Evolutionary conservation across 208 protist genomes (phyloP), one percentile per base, ranked within the genome.

Genomic region (Acanthamoeba rhysodes): DNA sequence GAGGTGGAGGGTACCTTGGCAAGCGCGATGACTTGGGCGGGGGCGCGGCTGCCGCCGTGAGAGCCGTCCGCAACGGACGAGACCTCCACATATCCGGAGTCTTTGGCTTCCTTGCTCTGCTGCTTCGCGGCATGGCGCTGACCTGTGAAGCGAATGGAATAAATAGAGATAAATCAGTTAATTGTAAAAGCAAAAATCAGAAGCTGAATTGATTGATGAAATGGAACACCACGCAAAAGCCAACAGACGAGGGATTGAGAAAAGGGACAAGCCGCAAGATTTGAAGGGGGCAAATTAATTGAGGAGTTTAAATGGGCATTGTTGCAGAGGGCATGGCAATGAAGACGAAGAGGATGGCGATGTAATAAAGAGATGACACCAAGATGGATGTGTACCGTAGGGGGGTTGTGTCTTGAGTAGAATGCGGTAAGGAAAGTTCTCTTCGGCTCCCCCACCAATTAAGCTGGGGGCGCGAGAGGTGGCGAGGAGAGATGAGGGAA

Each of bases 361-460:
- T 6, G 18, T n/a, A 29, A 27, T 22, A 6, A 70, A 6, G 62
- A 29, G 62, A 29, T 22, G 62, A 24, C 24, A 27, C 18, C 16
- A 4, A 27, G 27, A n/a, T n/a, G n/a, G n/a, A n/a, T n/a, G n/a
- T 14, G 85, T 74, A 93, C 87, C 87, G 27, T 93, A 78, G 32
- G 87, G 87, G 22, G 87, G 78, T 41, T 87, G 78, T 55, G 41
- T 27, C 32, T 78, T 78, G 62, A 93, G 66, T 4, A 93, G 50
- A 24, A 76, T 93, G 59, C 57, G 87, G 62, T 78, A 93, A 4
- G 66, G 87, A 74, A 76, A 93, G 53, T 9, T 76, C 32, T 78
- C 62, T 57, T 93, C 78, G 48, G 78, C 64, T 8, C 41, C 78
- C 41, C n/a, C 27, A 53, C 41, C 62, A 50, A 93, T 32, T 24